These are phyloP conservation scores for Leishmania aethiopica DNA, from an alignment of 208 protist species.

Conservation along the genomic window DNA sequence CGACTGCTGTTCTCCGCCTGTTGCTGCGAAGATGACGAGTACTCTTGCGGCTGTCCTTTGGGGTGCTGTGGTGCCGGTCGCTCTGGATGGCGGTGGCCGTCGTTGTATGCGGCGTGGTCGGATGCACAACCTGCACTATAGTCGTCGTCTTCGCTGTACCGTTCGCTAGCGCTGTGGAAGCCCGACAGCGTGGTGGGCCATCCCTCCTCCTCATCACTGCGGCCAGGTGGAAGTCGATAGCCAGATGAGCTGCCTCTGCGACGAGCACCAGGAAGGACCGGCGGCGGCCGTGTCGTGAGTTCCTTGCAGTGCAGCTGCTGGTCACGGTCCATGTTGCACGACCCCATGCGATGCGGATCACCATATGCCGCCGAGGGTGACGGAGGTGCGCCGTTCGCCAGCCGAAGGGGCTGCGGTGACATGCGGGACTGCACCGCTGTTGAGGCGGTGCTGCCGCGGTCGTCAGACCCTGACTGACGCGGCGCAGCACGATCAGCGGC, in stretches of 20 bases:
- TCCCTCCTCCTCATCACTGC: not conserved
- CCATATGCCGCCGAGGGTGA: not conserved
- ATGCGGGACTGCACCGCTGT: not conserved
- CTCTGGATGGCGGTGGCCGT: not conserved
- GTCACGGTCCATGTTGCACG: not conserved
- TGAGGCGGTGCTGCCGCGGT: not conserved
- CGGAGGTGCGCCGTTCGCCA: not conserved
- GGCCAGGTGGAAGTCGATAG: not conserved
- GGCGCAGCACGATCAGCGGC: not conserved
- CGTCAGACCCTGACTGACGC: not conserved
- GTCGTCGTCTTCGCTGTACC: not conserved
- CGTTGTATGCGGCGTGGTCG: not conserved
- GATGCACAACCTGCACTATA: not conserved
- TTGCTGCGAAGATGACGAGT: not conserved
- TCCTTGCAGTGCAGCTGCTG: not conserved
- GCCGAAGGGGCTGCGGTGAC: not conserved
- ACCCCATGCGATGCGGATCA: not conserved
- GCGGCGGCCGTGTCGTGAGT: not conserved
- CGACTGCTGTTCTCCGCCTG: not conserved
- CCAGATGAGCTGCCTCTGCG: not conserved
- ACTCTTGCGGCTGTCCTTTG: not conserved
- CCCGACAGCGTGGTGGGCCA: not conserved
- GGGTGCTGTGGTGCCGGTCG: not conserved
- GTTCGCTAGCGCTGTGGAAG: not conserved
- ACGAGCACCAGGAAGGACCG: not conserved